Evolutionary conservation across 2,329 filamentous ascomycete genomes (phyloP), one percentile per base, ranked within the genome.

Genomic region (Sporothrix protearum): DNA sequence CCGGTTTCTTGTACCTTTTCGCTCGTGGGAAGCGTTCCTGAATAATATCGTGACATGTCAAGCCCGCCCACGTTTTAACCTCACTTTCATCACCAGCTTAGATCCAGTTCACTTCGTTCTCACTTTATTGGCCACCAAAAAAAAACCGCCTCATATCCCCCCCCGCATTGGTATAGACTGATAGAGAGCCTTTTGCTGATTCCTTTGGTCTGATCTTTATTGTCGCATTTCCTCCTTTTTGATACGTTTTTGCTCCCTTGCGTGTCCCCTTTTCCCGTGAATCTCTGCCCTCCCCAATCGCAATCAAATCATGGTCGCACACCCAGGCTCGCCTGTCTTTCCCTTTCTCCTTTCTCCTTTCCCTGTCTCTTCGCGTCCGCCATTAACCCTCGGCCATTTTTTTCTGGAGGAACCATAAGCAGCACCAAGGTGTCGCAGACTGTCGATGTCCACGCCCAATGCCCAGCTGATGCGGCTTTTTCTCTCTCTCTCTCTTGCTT

Each of bases 231-330:
- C 3, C 14, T 64, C 19, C 28, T 28, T 39, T 3, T 45, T 12
- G 7, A 59, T n/a, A 22, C 55, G 2, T 55, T 30, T 42, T 7
- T 12, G 5, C 8, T 3, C 22, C 39, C 53, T 19, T 16, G 39
- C 59, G 10, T 25, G 36, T 19, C 36, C 36, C n/a, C 36, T 63
- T 59, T 59, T 30, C 55, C 28, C n/a, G 55, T 30, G 28, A 36
- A 59, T 36, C 4, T 36, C 42, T 42, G 10, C 39, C 39, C 6
- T 19, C 36, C 36, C 36, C 59, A 59, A n/a, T 22, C 19, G 22
- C 55, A 71, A 63, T 55, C 19, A 69, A 71, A 64, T 8, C 53
- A 47, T 63, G 42, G 55, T 71, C 33, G 61, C 64, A 71, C 53
- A 71, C 22, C 42, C 19, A 64, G 30, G 30, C 19, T 71, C 66